phyloP scores from a whole-genome alignment of 2,329 filamentous ascomycete genomes.

The Phyllachora maydis region DNA sequence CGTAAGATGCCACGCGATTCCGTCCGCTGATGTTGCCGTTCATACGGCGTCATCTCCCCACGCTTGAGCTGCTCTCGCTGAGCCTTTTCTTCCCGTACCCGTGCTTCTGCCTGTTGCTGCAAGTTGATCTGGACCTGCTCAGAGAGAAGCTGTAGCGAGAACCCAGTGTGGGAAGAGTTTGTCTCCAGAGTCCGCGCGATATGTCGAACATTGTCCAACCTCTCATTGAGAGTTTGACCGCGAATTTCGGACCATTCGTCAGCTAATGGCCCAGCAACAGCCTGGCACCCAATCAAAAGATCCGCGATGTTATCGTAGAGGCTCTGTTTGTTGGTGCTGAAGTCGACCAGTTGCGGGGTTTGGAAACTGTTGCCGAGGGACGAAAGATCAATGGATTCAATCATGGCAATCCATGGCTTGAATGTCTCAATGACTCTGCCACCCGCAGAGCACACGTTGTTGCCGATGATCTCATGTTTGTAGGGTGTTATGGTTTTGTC shows the following conservation, averaged over 20 bases:
- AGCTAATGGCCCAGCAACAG: conserved; percentile 72
- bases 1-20: conserved; percentile 31
- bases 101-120: conserved; percentile 23
- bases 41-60: conserved; percentile 35
- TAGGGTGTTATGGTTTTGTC: conserved; percentile 68
- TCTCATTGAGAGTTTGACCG: conserved; percentile 72
- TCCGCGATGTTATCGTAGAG: conserved; percentile 88
- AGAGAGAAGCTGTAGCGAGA: conserved; percentile 69
- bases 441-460: conserved; percentile 61
- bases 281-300: conserved; percentile 69
- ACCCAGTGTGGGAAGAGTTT: conserved; percentile 71
- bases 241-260: conserved; percentile 95
- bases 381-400: conserved; percentile 82
- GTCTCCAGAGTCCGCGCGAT: conserved; percentile 67
- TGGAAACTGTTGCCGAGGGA: conserved; percentile 59
- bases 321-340: conserved; percentile 77
- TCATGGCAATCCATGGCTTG: conserved; percentile 69
- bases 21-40: conserved; percentile 30
- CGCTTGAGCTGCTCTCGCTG: conserved; percentile 32
- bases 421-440: conserved; percentile 73
- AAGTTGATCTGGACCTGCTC: conserved; percentile 49
- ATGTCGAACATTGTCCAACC: conserved; percentile 59
- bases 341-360: conserved; percentile 71
- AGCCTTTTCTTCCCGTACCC: conserved; percentile 19
- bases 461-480: conserved; percentile 61